Conservation (phyloP, 768 basidiomycete species). For the Lentinus brumalis region DNA sequence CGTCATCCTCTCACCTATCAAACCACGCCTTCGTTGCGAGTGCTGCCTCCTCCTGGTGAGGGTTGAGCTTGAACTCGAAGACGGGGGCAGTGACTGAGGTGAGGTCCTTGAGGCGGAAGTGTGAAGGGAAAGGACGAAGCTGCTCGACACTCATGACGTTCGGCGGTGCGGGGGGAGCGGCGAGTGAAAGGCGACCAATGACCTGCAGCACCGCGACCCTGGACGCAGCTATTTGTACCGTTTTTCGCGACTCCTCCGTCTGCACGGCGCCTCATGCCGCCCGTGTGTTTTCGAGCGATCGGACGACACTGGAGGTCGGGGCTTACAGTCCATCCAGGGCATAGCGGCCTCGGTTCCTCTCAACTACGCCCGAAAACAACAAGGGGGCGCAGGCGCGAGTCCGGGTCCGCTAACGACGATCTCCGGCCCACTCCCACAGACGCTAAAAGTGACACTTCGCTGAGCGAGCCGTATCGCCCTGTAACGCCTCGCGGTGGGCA, state of each 20-base stretch:
- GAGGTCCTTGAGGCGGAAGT: constrained; percentile 39
- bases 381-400: not conserved
- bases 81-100: constrained; percentile 38
- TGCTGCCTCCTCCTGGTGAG: constrained; percentile 38
- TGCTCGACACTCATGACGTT: constrained; percentile 28
- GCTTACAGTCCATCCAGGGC: not conserved
- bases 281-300: not conserved
- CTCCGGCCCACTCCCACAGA: not conserved
- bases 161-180: not conserved
- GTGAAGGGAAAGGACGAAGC: constrained; percentile 34
- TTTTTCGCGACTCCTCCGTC: not conserved
- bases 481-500: not conserved
- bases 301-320: not conserved
- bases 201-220: not conserved
- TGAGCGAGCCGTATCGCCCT: not conserved
- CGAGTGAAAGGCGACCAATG: not conserved
- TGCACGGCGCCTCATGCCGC: not conserved
- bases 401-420: too few species aligned
- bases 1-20: constrained; percentile 25
- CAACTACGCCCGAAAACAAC: not conserved
- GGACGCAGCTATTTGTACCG: constrained; percentile 9
- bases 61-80: constrained; percentile 38
- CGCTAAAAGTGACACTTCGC: not conserved
- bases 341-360: constrained; percentile 2
- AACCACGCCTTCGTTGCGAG: constrained; percentile 37